phyloP scores from a whole-genome alignment of 2,329 filamentous ascomycete genomes.

The Xylaria arbuscula region DNA sequence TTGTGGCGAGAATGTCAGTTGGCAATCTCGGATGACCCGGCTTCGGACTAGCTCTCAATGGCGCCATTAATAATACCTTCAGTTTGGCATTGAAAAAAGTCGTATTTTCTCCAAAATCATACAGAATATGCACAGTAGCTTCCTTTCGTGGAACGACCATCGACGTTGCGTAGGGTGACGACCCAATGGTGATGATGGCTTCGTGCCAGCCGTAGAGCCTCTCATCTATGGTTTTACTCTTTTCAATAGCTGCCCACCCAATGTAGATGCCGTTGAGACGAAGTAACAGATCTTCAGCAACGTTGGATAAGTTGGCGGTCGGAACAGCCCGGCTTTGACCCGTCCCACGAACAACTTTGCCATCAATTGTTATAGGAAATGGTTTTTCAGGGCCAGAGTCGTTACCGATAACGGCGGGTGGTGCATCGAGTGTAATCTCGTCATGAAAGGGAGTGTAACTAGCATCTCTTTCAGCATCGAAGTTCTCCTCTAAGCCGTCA shows the following conservation, averaged over 20 bases:
- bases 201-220: slow-evolving; percentile 65
- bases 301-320: slow-evolving; percentile 64
- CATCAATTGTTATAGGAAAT: slow-evolving; percentile 65
- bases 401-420: slow-evolving; percentile 56
- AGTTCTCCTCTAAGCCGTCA: slow-evolving; percentile 52
- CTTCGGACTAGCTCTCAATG: slow-evolving; percentile 57
- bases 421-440: slow-evolving; percentile 49
- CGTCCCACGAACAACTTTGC: slow-evolving; percentile 59
- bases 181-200: slow-evolving; percentile 67
- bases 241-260: slow-evolving; percentile 67
- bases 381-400: slow-evolving; percentile 64
- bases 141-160: slow-evolving; percentile 61
- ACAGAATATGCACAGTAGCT: slow-evolving; percentile 65
- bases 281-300: slow-evolving; percentile 64
- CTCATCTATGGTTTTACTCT: slow-evolving; percentile 49
- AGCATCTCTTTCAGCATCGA: slow-evolving; percentile 49
- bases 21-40: slow-evolving; percentile 29
- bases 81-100: slow-evolving; percentile 59
- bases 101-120: slow-evolving; percentile 58
- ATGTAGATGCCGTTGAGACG: slow-evolving; percentile 72
- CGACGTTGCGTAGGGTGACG: slow-evolving; percentile 58
- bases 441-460: slow-evolving; percentile 53
- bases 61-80: slow-evolving; percentile 70
- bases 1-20: slow-evolving; percentile 47
- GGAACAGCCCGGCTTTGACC: slow-evolving; percentile 57